These are phyloP conservation scores for Platanthera guangdongensis DNA, from an alignment of 106 monocot species.

Conservation along the genomic window DNA sequence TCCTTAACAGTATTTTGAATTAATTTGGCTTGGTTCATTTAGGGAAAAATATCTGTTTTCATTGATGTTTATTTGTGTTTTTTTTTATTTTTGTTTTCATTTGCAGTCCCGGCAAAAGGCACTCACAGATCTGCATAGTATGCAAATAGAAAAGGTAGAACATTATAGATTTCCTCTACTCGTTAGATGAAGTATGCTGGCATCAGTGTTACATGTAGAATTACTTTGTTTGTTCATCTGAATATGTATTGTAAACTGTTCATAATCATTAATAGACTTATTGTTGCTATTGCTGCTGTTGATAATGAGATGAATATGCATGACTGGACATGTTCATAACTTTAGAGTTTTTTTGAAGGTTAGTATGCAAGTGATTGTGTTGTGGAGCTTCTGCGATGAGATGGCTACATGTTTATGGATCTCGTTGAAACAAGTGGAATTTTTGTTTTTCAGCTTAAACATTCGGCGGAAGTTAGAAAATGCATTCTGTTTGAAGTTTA, in stretches of 20 bases:
- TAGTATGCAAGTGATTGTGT: neutral
- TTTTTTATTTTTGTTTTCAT: constrained; percentile 1
- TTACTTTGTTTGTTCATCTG: neutral
- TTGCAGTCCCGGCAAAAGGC: constrained; percentile 96
- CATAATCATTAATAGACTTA: neutral
- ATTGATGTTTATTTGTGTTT: neutral
- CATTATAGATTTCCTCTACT: neutral
- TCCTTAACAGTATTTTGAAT: neutral
- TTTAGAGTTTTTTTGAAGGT: neutral
- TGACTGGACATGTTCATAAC: neutral
- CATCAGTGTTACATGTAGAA: neutral
- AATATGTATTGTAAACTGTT: neutral
- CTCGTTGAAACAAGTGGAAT: neutral
- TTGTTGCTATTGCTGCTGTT: neutral
- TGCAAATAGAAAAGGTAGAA: constrained; percentile 66
- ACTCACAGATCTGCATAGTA: constrained; percentile 74
- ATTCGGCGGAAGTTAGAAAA: too few species aligned
- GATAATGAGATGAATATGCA: neutral
- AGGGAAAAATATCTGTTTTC: constrained; percentile 2
- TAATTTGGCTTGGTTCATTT: neutral
- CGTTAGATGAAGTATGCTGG: too few species aligned
- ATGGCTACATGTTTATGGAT: neutral
- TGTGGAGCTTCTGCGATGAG: neutral
- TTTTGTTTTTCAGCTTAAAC: neutral
- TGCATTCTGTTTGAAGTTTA: too few species aligned